Evolutionary conservation across 768 basidiomycete genomes (phyloP).

Genomic region (Trametes sanguinea): DNA sequence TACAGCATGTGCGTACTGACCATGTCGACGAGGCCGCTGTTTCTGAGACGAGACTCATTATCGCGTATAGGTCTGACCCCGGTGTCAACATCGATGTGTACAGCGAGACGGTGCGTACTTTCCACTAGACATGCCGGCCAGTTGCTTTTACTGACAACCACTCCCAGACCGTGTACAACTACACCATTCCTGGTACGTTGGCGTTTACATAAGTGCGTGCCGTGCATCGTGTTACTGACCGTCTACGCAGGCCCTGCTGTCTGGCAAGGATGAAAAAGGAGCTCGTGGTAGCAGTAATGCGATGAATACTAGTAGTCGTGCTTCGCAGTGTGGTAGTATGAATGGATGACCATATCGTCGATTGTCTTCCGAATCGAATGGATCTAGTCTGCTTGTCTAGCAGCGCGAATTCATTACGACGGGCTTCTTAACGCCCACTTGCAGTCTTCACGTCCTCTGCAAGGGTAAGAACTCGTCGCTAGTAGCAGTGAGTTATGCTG

Average conservation of each 20-base stretch:
- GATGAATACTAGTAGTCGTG: too few species aligned
- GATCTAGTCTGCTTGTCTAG: too few species aligned
- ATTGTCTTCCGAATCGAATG: too few species aligned
- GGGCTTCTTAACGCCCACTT: too few species aligned
- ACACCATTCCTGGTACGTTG: conserved; percentile 41
- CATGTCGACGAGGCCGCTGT: background rate
- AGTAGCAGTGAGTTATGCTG: too few species aligned
- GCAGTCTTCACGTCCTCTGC: too few species aligned
- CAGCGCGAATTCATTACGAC: too few species aligned
- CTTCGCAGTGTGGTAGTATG: too few species aligned
- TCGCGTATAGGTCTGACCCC: conserved; percentile 7
- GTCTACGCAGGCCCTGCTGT: conserved; percentile 9
- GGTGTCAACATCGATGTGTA: conserved; percentile 41
- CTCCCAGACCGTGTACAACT: conserved; percentile 32
- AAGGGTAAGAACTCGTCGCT: too few species aligned
- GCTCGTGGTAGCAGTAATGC: too few species aligned
- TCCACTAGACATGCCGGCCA: background rate
- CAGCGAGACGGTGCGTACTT: conserved; percentile 15
- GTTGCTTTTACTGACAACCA: background rate
- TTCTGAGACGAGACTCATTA: background rate
- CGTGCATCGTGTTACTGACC: background rate
- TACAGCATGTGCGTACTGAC: conserved; percentile 27
- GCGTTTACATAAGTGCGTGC: conserved; percentile 1
- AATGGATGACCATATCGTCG: too few species aligned
- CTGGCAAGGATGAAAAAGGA: conserved; percentile 17